A percentile compares a stretch with the other conserved stretches of the same genome.
These are phyloP conservation scores for Dioszegia aurantiaca DNA, from an alignment of 768 basidiomycete genomes.

Conservation along the genomic window DNA sequence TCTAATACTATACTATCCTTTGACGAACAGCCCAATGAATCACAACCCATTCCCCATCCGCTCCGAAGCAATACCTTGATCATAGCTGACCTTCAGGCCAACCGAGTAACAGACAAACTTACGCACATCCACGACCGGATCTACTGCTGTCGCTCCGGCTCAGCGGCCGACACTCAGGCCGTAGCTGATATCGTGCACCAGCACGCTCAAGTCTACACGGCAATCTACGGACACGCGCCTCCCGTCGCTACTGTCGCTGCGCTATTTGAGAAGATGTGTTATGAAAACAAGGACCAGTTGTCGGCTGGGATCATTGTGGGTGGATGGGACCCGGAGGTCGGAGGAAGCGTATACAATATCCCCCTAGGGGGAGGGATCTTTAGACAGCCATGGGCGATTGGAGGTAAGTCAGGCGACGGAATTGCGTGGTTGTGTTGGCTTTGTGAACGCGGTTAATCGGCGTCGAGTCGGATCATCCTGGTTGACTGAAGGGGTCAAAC, in stretches of 20 bases:
- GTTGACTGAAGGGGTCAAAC: background rate
- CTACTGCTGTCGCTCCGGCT: slow-evolving; percentile 98
- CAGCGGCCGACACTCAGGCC: slow-evolving; percentile 93
- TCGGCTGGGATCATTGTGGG: slow-evolving; percentile 95
- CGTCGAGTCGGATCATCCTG: too few relatives aligned
- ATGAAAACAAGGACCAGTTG: slow-evolving; percentile 84
- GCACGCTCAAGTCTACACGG: slow-evolving; percentile 73
- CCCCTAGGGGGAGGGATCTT: slow-evolving; percentile 95
- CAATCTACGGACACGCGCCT: slow-evolving; percentile 62
- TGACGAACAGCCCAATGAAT: too few relatives aligned
- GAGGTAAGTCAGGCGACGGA: slow-evolving; percentile 60
- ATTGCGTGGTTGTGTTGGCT: too few relatives aligned
- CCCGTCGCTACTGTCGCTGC: slow-evolving; percentile 78
- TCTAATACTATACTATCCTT: too few relatives aligned
- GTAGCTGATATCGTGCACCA: slow-evolving; percentile 88
- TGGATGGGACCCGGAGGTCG: slow-evolving; percentile 89
- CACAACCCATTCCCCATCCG: too few relatives aligned
- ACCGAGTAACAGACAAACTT: slow-evolving; percentile 97
- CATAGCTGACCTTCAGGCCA: slow-evolving; percentile 66
- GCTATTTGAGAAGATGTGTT: slow-evolving; percentile 81
- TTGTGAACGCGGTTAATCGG: too few relatives aligned
- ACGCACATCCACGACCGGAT: slow-evolving; percentile 95
- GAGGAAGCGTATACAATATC: slow-evolving; percentile 93
- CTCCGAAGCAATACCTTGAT: too few relatives aligned
- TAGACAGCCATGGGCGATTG: slow-evolving; percentile 98